phyloP scores from a whole-genome alignment of 371 early-diverging fungal species.

The Phascolomyces articulosus region DNA sequence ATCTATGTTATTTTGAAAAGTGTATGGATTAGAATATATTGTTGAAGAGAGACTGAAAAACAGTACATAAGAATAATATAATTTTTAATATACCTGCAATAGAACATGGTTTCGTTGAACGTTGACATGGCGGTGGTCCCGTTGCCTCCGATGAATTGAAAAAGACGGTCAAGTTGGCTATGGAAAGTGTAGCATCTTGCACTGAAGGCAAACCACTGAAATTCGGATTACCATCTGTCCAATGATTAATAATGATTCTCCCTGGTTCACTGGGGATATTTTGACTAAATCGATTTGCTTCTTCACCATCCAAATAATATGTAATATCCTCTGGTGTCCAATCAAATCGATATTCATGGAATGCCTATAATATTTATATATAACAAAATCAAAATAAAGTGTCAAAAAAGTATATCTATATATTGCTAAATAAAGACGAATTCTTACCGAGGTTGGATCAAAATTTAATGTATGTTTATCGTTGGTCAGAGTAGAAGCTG shows the following conservation, averaged over 20 bases:
- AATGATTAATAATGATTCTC: conserved; percentile 41
- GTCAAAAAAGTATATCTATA: neutral
- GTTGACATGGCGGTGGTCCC: conserved; percentile 12
- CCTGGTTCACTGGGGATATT: conserved; percentile 41
- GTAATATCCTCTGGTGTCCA: conserved; percentile 38
- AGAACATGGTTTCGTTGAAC: conserved; percentile 9
- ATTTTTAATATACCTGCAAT: conserved; percentile 16
- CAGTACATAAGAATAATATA: neutral
- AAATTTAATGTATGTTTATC: conserved; percentile 26
- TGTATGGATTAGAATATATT: too few relatives aligned
- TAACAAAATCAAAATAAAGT: neutral
- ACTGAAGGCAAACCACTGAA: conserved; percentile 37
- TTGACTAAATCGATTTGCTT: conserved; percentile 27
- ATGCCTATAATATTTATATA: conserved; percentile 24
- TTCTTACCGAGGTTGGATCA: conserved; percentile 33
- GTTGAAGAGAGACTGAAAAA: too few relatives aligned
- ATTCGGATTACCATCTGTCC: conserved; percentile 50
- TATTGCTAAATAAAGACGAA: too few relatives aligned
- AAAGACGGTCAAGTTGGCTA: conserved; percentile 42
- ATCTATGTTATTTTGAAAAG: conserved; percentile 3
- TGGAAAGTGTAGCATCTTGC: conserved; percentile 23
- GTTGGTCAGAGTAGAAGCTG: conserved; percentile 36
- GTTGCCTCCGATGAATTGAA: conserved; percentile 42
- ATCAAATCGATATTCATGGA: conserved; percentile 51
- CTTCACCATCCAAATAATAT: conserved; percentile 35